A percentile compares a stretch with the other conserved stretches of the same genome.
phyloP scores from a whole-genome alignment of 495 filamentous ascomycete species.

The Pyrenopolyporus hunteri region DNA sequence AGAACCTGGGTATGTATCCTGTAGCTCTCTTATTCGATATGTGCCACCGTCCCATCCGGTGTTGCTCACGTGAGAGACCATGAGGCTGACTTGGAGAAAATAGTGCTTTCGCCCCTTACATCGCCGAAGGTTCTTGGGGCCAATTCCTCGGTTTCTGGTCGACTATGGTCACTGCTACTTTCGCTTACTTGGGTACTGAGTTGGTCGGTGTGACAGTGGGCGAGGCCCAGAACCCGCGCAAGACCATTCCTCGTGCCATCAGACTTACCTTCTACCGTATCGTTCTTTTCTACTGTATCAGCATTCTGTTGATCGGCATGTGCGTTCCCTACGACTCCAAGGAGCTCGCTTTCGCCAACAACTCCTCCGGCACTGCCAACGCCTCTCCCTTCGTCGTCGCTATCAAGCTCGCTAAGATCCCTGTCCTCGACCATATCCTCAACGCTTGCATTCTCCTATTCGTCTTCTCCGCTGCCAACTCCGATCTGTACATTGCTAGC shows the following conservation, averaged over 20 bases:
- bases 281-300: conserved; percentile 74
- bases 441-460: conserved; percentile 83
- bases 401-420: conserved; percentile 66
- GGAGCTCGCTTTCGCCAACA: conserved; percentile 62
- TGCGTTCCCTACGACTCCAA: conserved; percentile 64
- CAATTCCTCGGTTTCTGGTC: conserved; percentile 80
- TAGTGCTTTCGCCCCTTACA: conserved; percentile 69
- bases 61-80: too few species aligned
- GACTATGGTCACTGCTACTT: conserved; percentile 77
- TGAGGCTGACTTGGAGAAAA: conserved; percentile 46
- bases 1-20: conserved; percentile 62
- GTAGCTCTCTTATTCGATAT: conserved; percentile 53
- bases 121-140: conserved; percentile 54
- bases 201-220: conserved; percentile 80
- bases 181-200: conserved; percentile 86
- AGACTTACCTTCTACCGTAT: conserved; percentile 76
- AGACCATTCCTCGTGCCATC: conserved; percentile 74
- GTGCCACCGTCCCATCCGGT: too few species aligned
- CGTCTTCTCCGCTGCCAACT: conserved; percentile 81
- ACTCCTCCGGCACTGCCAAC: conserved; percentile 58
- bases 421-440: conserved; percentile 71
- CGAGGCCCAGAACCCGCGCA: conserved; percentile 79
- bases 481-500: conserved; percentile 80
- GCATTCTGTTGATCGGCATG: conserved; percentile 74
- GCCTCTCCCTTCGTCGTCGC: conserved; percentile 72